These are phyloP conservation scores for Ophiocordyceps sinensis DNA, from an alignment of 2,329 filamentous ascomycete genomes.

Conservation along the genomic window DNA sequence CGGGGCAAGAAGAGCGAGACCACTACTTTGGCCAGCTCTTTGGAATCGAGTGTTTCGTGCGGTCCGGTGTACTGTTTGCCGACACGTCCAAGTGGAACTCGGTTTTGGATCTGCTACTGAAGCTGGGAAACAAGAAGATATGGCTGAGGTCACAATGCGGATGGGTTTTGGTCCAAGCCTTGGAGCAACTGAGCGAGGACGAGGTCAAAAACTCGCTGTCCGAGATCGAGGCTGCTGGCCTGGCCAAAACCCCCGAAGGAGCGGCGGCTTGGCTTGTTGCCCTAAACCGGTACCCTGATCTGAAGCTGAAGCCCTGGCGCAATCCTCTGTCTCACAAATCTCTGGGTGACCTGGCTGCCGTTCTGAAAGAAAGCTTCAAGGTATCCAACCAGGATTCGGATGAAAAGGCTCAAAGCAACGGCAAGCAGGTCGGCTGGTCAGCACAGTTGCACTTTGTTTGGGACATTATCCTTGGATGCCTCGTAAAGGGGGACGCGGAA, in stretches of 20 bases:
- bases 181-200: slow-evolving; percentile 45
- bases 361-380: slow-evolving; percentile 62
- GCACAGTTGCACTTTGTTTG: slow-evolving; percentile 78
- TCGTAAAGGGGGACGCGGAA: slow-evolving; percentile 20
- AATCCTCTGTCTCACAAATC: slow-evolving; percentile 61
- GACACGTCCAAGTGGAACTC: slow-evolving; percentile 45
- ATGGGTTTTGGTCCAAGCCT: slow-evolving; percentile 61
- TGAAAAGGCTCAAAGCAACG: slow-evolving; percentile 24
- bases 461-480: slow-evolving; percentile 57
- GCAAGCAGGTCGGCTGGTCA: slow-evolving; percentile 60
- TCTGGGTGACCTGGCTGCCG: slow-evolving; percentile 52
- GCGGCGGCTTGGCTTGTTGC: slow-evolving; percentile 76
- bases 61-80: slow-evolving; percentile 57
- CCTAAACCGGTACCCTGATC: slow-evolving; percentile 45
- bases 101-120: slow-evolving; percentile 59
- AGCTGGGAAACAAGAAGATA: slow-evolving; percentile 64
- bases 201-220: slow-evolving; percentile 48
- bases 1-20: slow-evolving; percentile 68
- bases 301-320: slow-evolving; percentile 58
- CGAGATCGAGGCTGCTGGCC: slow-evolving; percentile 45
- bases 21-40: slow-evolving; percentile 77
- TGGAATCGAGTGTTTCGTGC: slow-evolving; percentile 72
- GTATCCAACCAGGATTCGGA: slow-evolving; percentile 32
- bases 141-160: slow-evolving; percentile 86
- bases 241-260: slow-evolving; percentile 74